Evolutionary conservation across 768 basidiomycete species (phyloP), one percentile per base, ranked within the genome.

Genomic region (Mycena olivaceomarginata): DNA sequence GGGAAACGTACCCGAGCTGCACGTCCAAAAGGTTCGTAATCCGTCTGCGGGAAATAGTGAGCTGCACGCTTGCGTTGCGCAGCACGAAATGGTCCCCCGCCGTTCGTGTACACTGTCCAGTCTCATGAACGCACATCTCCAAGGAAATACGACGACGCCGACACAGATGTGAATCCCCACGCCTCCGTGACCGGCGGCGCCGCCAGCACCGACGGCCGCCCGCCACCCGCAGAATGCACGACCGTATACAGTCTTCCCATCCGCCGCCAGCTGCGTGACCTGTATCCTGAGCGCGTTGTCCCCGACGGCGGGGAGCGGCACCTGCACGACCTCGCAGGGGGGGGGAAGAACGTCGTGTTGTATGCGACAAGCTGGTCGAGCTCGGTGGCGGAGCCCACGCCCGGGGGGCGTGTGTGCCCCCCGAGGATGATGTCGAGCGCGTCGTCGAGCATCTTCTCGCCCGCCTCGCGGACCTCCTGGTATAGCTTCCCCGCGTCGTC

Each of bases 401-500:
- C 25, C 12, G 25, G 22, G 41, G 83, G 86, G 20, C 85, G 79
- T 0, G 93, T 93, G 31, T 39, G 25, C 67, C 88, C 86, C 2
- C 94, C 92, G 83, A 93, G 90, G 15, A 97, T 89, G 40, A 93
- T 89, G 1, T 89, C 84, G 79, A 97, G 90, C 0, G 97, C 96
- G 57, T 94, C 90, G 75, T 98, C 94, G 51, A 99, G 85, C 18
- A 98, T 88, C 2, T 82, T 81, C 53, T 91, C 86, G 37, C 95
- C 94, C 56, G 93, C 92, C 72, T 91, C 88, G 53, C 90, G 90
- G 22, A 99, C 93, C 81, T 95, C 93, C 11, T 92, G 91, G 82
- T 99, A 99, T 59, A 97, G 90, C 78, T 92, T 90, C 83, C 98
- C 96, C 3, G 97, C 97, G 82, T 99, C 98, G 0, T 98, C 94